Percentiles rank a stretch among this genome's conserved stretches.
Evolutionary conservation across 495 filamentous ascomycete genomes (phyloP).

Genomic region (Venustampulla echinocandica): DNA sequence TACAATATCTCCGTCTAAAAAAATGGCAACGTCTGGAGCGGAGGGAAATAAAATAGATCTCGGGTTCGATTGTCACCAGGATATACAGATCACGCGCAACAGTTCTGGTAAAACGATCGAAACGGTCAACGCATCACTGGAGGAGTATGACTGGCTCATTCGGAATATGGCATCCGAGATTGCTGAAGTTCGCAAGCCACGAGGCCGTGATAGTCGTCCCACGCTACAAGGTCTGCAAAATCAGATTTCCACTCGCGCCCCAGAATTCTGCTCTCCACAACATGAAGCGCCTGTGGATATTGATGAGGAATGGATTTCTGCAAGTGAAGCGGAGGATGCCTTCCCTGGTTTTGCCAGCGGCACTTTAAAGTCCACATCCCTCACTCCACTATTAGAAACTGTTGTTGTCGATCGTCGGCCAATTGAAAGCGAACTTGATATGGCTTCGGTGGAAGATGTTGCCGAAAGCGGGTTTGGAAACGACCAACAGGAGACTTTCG

Average conservation of each 20-base stretch:
- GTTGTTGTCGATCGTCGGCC: background rate
- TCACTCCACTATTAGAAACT: slow-evolving; percentile 11
- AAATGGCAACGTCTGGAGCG: slow-evolving; percentile 1
- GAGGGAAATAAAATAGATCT: slow-evolving; percentile 28
- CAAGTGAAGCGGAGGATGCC: slow-evolving; percentile 11
- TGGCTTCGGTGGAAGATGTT: background rate
- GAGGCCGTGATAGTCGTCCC: background rate
- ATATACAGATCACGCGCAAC: slow-evolving; percentile 17
- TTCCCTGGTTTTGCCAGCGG: slow-evolving; percentile 9
- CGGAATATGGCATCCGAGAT: slow-evolving; percentile 34
- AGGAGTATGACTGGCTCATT: slow-evolving; percentile 38
- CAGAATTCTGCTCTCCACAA: no score
- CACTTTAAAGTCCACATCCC: slow-evolving; percentile 12
- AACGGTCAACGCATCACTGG: slow-evolving; percentile 12
- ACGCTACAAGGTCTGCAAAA: no score
- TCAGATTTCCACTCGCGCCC: no score
- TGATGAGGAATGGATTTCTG: slow-evolving; percentile 20
- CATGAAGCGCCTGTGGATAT: background rate
- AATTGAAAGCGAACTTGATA: background rate
- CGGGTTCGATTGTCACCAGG: slow-evolving; percentile 39
- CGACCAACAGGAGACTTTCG: background rate
- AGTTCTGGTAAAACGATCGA: slow-evolving; percentile 7
- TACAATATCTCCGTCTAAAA: slow-evolving; percentile 16
- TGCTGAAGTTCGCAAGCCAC: slow-evolving; percentile 22
- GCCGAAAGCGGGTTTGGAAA: background rate